Percentiles rank a stretch among this genome's conserved stretches.
Conservation (phyloP, 2,329 filamentous ascomycete genomes). For the Bisporella sp. region DNA sequence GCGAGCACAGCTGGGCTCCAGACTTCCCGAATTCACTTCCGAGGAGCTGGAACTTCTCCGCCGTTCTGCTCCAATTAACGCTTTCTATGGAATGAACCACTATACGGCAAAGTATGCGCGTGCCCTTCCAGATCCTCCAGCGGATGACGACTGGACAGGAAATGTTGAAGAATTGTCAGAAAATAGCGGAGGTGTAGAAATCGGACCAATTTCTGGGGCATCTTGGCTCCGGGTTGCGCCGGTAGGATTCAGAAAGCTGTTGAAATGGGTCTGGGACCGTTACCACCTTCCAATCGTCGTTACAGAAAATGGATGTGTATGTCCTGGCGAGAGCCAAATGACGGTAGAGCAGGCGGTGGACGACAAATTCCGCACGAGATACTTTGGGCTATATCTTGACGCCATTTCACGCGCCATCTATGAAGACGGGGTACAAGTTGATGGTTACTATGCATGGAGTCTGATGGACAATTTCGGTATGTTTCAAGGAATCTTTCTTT, state of each 20-base stretch:
- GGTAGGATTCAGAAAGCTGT: slow-evolving; percentile 18
- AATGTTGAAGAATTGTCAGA: slow-evolving; percentile 18
- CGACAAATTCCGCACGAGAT: slow-evolving; percentile 30
- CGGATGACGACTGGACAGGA: slow-evolving; percentile 18
- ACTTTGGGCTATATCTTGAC: slow-evolving; percentile 33
- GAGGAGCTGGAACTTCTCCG: slow-evolving; percentile 16
- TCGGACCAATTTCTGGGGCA: slow-evolving; percentile 18
- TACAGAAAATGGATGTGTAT: slow-evolving; percentile 29
- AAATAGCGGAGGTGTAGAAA: slow-evolving; percentile 17
- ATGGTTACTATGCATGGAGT: slow-evolving; percentile 29
- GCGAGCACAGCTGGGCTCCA: slow-evolving; percentile 17
- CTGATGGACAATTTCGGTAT: slow-evolving; percentile 29
- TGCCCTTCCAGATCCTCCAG: slow-evolving; percentile 15
- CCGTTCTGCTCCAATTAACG: slow-evolving; percentile 10
- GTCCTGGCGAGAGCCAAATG: slow-evolving; percentile 29
- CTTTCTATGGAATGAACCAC: slow-evolving; percentile 26
- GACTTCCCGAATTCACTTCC: slow-evolving; percentile 17
- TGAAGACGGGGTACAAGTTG: slow-evolving; percentile 19
- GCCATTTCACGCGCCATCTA: slow-evolving; percentile 26
- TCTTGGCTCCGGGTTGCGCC: slow-evolving; percentile 15
- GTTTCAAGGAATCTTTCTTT: slow-evolving; percentile 1
- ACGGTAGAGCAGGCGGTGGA: slow-evolving; percentile 28
- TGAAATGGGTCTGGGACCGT: slow-evolving; percentile 19
- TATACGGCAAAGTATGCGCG: slow-evolving; percentile 23
- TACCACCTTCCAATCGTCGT: slow-evolving; percentile 22